Conservation (phyloP, 1,139 yeast genomes). For the Casaregolazyma lundiana region DNA sequence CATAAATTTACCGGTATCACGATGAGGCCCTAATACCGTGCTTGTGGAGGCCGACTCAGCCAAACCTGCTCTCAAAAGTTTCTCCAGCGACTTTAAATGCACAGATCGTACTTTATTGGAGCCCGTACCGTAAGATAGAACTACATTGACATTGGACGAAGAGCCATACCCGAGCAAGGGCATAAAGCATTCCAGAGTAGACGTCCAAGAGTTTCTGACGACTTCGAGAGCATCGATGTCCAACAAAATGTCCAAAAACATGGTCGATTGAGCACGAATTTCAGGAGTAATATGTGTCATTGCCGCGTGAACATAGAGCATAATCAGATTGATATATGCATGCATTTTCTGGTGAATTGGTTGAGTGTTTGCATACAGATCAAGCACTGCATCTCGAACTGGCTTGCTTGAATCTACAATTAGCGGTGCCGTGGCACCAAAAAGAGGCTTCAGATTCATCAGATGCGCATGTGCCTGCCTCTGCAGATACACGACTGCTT, state of each 20-base stretch:
- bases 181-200: slow-evolving; percentile 35
- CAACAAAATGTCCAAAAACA: slow-evolving; percentile 53
- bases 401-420: slow-evolving; percentile 55
- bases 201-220: slow-evolving; percentile 34
- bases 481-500: slow-evolving; percentile 46
- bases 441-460: slow-evolving; percentile 49
- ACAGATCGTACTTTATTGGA: slow-evolving; percentile 30
- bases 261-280: slow-evolving; percentile 66
- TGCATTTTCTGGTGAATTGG: slow-evolving; percentile 13
- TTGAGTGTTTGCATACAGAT: slow-evolving; percentile 38
- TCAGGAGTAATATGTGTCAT: slow-evolving; percentile 88
- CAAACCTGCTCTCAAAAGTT: slow-evolving; percentile 28
- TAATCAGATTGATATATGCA: slow-evolving; percentile 55
- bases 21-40: slow-evolving; percentile 33
- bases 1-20: slow-evolving; percentile 47
- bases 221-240: slow-evolving; percentile 31
- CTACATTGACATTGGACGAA: slow-evolving; percentile 29
- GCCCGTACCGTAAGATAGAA: slow-evolving; percentile 31
- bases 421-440: slow-evolving; percentile 53
- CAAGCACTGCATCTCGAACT: slow-evolving; percentile 60
- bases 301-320: slow-evolving; percentile 80
- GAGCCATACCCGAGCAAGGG: slow-evolving; percentile 39
- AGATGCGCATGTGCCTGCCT: slow-evolving; percentile 19
- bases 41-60: slow-evolving; percentile 14
- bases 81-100: slow-evolving; percentile 29